Percentiles rank a stretch among this genome's conserved stretches.
phyloP scores from a whole-genome alignment of 257 asterid genomes.

The Capsicum rhomboideum region DNA sequence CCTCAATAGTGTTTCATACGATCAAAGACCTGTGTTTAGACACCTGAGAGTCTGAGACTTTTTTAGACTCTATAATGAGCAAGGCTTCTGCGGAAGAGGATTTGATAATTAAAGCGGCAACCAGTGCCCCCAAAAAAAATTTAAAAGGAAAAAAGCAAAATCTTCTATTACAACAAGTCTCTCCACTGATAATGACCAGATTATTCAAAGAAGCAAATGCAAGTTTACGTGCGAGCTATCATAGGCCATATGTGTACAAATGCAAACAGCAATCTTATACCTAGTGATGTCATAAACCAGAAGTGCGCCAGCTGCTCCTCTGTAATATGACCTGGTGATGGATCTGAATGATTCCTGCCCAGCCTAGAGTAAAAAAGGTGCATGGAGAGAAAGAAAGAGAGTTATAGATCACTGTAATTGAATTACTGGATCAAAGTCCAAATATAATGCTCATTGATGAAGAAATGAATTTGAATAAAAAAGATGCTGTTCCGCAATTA shows the following conservation, averaged over 20 bases:
- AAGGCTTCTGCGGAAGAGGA: neutral
- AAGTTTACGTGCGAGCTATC: neutral
- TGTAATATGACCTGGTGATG: constrained; percentile 13
- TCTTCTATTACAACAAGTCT: neutral
- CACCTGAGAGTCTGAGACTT: neutral
- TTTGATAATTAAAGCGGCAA: neutral
- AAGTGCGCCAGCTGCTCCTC: constrained; percentile 11
- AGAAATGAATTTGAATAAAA: neutral
- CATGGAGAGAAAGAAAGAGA: neutral
- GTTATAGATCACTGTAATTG: neutral
- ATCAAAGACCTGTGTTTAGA: neutral
- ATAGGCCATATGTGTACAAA: neutral
- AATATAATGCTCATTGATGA: neutral
- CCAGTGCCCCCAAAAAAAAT: neutral
- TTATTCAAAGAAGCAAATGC: neutral
- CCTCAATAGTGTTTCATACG: neutral
- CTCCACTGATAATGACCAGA: neutral
- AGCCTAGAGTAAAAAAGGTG: neutral
- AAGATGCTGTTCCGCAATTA: neutral
- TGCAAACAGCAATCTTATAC: neutral
- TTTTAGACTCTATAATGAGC: neutral
- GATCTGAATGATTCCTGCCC: constrained; percentile 12
- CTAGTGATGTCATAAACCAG: constrained; percentile 12
- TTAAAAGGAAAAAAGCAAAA: neutral
- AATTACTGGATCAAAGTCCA: neutral